A percentile compares a stretch with the other conserved stretches of the same genome.
Conservation (phyloP, 345 rosid genomes). For the Psidium friedrichsthalianum region DNA sequence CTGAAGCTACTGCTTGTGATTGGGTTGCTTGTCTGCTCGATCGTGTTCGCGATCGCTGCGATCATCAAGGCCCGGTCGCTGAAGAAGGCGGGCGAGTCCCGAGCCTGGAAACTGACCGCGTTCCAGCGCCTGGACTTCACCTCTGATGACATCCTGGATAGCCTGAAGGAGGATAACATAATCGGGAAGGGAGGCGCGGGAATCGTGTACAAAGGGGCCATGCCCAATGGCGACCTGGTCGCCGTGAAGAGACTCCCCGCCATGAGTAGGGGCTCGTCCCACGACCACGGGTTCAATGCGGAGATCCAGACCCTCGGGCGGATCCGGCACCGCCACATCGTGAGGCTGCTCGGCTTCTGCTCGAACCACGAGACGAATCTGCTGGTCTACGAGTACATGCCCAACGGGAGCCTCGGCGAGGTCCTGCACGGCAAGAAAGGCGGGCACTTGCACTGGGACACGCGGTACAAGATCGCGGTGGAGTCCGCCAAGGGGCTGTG, state of each 20-base stretch:
- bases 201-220: slow-evolving; percentile 32
- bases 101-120: slow-evolving; percentile 43
- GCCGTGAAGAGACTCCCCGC: slow-evolving; percentile 35
- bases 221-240: slow-evolving; percentile 34
- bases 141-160: slow-evolving; percentile 30
- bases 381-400: slow-evolving; percentile 43
- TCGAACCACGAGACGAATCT: slow-evolving; percentile 46
- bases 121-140: slow-evolving; percentile 44
- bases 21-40: slow-evolving; percentile 34
- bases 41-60: slow-evolving; percentile 32
- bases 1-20: slow-evolving; percentile 40
- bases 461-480: slow-evolving; percentile 34
- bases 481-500: slow-evolving; percentile 47
- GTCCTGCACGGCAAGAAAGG: slow-evolving; percentile 54
- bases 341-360: slow-evolving; percentile 36
- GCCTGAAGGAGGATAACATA: slow-evolving; percentile 43
- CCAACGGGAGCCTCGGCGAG: slow-evolving; percentile 46
- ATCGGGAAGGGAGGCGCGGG: slow-evolving; percentile 53
- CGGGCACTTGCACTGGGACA: slow-evolving; percentile 41
- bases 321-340: slow-evolving; percentile 41
- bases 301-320: slow-evolving; percentile 45
- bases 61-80: slow-evolving; percentile 34
- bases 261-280: slow-evolving; percentile 37
- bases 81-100: slow-evolving; percentile 35
- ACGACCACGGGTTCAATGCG: slow-evolving; percentile 47